phyloP scores from a whole-genome alignment of 2,329 filamentous ascomycete species.

The Penicillium oxalicum region DNA sequence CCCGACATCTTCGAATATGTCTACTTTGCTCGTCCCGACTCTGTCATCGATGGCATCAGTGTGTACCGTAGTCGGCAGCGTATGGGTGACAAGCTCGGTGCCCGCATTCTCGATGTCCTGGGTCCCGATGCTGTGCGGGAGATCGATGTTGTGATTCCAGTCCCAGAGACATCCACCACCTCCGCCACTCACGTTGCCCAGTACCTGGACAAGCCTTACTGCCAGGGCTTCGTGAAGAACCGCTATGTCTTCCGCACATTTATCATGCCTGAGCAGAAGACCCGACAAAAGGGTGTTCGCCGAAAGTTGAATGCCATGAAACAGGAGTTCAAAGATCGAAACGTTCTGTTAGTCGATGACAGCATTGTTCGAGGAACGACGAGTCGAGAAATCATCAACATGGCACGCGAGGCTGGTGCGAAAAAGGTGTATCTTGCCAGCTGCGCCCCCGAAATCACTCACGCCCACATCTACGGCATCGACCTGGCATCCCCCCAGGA shows the following conservation, averaged over 20 bases:
- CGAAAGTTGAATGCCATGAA: slow-evolving; percentile 84
- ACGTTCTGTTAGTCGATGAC: slow-evolving; percentile 81
- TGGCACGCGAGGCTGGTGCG: slow-evolving; percentile 80
- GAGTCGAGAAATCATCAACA: slow-evolving; percentile 68
- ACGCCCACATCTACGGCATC: slow-evolving; percentile 83
- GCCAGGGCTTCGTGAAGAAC: slow-evolving; percentile 82
- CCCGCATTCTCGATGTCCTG: slow-evolving; percentile 62
- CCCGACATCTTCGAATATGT: slow-evolving; percentile 86
- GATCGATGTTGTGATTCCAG: slow-evolving; percentile 76
- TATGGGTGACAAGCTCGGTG: slow-evolving; percentile 77
- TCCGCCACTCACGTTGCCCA: slow-evolving; percentile 72
- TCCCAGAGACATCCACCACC: slow-evolving; percentile 77
- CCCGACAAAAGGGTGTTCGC: slow-evolving; percentile 77
- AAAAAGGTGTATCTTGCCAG: slow-evolving; percentile 76
- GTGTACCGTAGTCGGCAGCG: slow-evolving; percentile 77
- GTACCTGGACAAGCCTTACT: slow-evolving; percentile 68
- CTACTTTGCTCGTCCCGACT: slow-evolving; percentile 80
- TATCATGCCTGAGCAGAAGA: slow-evolving; percentile 76
- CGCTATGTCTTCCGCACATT: slow-evolving; percentile 84
- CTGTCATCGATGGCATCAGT: slow-evolving; percentile 78
- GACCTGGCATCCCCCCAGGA: slow-evolving; percentile 67
- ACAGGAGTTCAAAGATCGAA: slow-evolving; percentile 73
- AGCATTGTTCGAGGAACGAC: slow-evolving; percentile 85
- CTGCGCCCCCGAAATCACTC: slow-evolving; percentile 74
- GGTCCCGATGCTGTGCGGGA: slow-evolving; percentile 64